Evolutionary conservation across 139 green algal genomes (phyloP).

Genomic region (Chlamydomonas incerta): DNA sequence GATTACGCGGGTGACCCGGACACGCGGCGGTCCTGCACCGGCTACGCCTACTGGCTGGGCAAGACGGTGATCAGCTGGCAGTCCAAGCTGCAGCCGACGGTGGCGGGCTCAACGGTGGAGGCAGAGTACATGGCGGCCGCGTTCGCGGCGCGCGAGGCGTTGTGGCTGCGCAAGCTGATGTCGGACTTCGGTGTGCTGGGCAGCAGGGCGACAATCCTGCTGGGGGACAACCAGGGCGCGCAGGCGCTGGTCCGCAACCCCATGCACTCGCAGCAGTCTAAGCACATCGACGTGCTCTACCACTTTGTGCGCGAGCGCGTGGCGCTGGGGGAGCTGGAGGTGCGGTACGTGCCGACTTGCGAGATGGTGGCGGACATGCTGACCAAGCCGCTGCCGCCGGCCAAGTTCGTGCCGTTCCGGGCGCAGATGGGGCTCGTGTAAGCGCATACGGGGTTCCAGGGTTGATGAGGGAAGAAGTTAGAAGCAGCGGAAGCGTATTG

Average conservation of each 20-base stretch:
- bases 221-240: not conserved
- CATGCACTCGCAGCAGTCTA: not conserved
- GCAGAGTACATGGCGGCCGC: conserved; percentile 63
- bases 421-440: too few relatives aligned
- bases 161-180: conserved; percentile 57
- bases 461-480: too few relatives aligned
- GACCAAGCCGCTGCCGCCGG: too few relatives aligned
- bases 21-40: too few relatives aligned
- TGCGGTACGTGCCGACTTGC: conserved; percentile 33
- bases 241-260: not conserved
- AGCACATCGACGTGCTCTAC: too few relatives aligned
- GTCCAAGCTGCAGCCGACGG: conserved; percentile 49
- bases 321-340: conserved; percentile 9
- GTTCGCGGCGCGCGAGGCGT: conserved; percentile 45
- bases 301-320: conserved; percentile 50
- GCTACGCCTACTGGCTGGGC: not conserved
- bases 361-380: conserved; percentile 45
- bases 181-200: conserved; percentile 20
- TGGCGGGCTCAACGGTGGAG: conserved; percentile 59
- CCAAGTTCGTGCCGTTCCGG: too few relatives aligned
- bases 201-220: not conserved
- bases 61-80: conserved; percentile 28
- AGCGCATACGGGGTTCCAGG: too few relatives aligned
- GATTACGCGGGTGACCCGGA: too few relatives aligned
- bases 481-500: too few relatives aligned